Percentiles rank a stretch among this genome's conserved stretches.
Conservation (phyloP, 2,329 filamentous ascomycete species). For the Fusarium hostae region DNA sequence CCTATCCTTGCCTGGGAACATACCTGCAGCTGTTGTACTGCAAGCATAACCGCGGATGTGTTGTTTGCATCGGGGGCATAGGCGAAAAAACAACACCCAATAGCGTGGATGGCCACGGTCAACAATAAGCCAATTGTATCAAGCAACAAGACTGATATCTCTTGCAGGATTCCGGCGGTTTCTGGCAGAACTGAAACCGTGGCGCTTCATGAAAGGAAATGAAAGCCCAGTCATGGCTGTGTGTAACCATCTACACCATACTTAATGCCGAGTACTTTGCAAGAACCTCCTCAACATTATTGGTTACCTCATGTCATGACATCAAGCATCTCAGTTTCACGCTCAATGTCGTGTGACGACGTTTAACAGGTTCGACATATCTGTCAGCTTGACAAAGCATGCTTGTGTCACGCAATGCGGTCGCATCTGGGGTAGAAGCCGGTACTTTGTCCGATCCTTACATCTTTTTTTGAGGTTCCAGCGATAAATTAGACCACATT, state of each 20-base stretch:
- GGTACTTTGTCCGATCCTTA: not conserved
- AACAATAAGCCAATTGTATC: not conserved
- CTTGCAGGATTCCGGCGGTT: not conserved
- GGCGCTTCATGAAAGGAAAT: not conserved
- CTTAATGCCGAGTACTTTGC: constrained; percentile 19
- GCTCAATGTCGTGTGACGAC: not conserved
- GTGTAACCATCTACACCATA: not conserved
- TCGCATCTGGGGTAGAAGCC: constrained; percentile 25
- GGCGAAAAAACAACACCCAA: not conserved
- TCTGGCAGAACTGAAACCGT: constrained; percentile 10
- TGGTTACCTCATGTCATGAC: not conserved
- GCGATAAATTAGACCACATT: not conserved
- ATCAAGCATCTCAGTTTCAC: not conserved
- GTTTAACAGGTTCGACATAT: constrained; percentile 12
- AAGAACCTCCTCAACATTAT: constrained; percentile 1
- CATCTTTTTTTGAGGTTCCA: not conserved
- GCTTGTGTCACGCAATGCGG: constrained; percentile 5
- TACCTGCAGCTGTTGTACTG: not conserved
- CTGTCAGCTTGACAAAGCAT: constrained; percentile 39
- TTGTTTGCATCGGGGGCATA: not conserved
- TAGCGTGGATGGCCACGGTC: not conserved
- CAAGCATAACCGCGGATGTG: not conserved
- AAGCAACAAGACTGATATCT: not conserved
- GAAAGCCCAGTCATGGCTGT: not conserved
- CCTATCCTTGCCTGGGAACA: not conserved